These are phyloP conservation scores for Pterothamnion heteromorphum DNA, from an alignment of 31 red algal species.

Conservation along the genomic window DNA sequence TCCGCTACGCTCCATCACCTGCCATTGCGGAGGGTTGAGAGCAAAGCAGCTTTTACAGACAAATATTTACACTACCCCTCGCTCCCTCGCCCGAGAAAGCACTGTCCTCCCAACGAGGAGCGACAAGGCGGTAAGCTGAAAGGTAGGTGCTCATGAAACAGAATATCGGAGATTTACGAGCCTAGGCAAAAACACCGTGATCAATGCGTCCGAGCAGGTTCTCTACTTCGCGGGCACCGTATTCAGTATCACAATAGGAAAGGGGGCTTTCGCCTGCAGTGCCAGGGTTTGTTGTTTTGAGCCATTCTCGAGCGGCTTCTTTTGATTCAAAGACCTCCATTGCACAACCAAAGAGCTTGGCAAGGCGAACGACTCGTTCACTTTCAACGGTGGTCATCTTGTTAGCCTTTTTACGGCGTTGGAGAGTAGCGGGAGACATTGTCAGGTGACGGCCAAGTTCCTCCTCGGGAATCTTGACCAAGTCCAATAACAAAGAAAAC, in stretches of 20 bases:
- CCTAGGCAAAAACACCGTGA: neutral
- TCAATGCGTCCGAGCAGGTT: neutral
- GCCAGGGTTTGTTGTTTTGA: neutral
- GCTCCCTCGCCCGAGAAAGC: constrained; percentile 21
- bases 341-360: neutral
- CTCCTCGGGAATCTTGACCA: neutral
- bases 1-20: no score
- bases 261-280: neutral
- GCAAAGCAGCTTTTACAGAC: no score
- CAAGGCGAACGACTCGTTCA: neutral
- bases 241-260: neutral
- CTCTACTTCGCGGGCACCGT: neutral
- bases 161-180: neutral
- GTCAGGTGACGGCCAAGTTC: neutral
- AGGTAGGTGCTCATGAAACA: neutral
- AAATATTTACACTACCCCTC: no score
- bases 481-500: neutral
- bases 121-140: neutral
- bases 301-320: neutral
- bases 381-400: neutral
- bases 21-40: no score
- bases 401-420: neutral
- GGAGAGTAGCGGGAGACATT: neutral
- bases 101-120: neutral
- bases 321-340: neutral